Evolutionary conservation across 371 early-diverging fungal genomes (phyloP).

Genomic region (Mortierella sp.): DNA sequence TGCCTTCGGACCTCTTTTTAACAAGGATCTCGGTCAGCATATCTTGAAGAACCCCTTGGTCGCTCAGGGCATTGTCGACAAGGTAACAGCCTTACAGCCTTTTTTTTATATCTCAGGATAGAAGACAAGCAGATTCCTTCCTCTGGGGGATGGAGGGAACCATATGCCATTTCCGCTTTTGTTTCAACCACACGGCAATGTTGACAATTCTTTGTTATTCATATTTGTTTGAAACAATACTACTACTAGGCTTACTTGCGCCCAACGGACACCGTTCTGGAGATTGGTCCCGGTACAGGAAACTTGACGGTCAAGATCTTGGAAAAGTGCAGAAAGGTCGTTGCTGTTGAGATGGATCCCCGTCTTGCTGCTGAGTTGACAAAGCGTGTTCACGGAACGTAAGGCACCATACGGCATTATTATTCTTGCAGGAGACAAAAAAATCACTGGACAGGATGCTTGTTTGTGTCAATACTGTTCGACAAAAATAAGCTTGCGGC

Average conservation of each 20-base stretch:
- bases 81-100: slow-evolving; percentile 69
- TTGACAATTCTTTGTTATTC: neutral
- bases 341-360: slow-evolving; percentile 98
- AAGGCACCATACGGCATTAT: slow-evolving; percentile 45
- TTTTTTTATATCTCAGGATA: neutral
- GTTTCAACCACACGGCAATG: neutral
- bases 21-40: slow-evolving; percentile 99
- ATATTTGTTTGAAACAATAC: neutral
- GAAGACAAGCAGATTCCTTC: too few species aligned
- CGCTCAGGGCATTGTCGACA: slow-evolving; percentile 98
- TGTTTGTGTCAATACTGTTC: neutral
- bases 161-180: neutral
- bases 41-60: slow-evolving; percentile 99
- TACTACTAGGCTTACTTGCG: slow-evolving; percentile 86
- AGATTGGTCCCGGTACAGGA: slow-evolving; percentile 99
- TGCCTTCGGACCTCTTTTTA: slow-evolving; percentile 92
- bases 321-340: slow-evolving; percentile 94
- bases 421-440: too few species aligned
- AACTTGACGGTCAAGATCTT: slow-evolving; percentile 98
- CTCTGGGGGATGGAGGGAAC: too few species aligned
- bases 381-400: slow-evolving; percentile 98
- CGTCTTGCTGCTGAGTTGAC: slow-evolving; percentile 98
- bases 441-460: neutral
- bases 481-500: neutral
- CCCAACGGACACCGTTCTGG: slow-evolving; percentile 97